Evolutionary conservation across 805 yeast species (phyloP).

Genomic region (Babjeviella inositovora): DNA sequence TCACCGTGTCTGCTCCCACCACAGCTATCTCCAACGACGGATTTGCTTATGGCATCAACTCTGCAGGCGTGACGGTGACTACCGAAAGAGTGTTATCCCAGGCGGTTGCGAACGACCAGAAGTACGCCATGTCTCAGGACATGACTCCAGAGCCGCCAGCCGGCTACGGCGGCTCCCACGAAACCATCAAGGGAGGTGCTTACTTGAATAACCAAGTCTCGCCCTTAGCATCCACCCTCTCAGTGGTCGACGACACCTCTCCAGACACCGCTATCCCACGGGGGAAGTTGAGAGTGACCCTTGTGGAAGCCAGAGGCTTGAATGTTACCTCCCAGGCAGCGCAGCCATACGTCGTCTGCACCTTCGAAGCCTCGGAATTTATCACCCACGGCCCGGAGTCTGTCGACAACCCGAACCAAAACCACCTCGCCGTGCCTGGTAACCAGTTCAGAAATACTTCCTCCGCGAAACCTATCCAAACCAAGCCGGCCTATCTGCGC

Average conservation of each 20-base stretch:
- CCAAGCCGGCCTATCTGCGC: too few relatives aligned
- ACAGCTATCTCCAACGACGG: too few relatives aligned
- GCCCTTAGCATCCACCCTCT: conserved; percentile 17
- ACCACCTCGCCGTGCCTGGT: too few relatives aligned
- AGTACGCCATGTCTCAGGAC: conserved; percentile 4
- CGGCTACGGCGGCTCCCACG: conserved; percentile 2
- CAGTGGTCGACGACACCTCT: conserved; percentile 6
- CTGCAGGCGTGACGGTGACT: too few relatives aligned
- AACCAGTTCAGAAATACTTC: too few relatives aligned
- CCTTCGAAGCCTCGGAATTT: conserved; percentile 83
- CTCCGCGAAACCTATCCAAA: too few relatives aligned
- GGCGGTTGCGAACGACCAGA: too few relatives aligned
- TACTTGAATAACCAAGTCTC: conserved; percentile 20
- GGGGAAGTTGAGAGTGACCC: conserved; percentile 72
- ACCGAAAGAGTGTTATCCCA: too few relatives aligned
- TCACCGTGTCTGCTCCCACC: background rate
- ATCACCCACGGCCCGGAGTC: conserved; percentile 70
- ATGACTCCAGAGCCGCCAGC: conserved; percentile 1
- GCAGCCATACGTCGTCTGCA: conserved; percentile 81
- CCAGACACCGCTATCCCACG: conserved; percentile 30
- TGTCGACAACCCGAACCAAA: too few relatives aligned
- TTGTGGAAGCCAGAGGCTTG: conserved; percentile 66
- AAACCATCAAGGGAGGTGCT: conserved; percentile 6
- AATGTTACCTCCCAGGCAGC: conserved; percentile 35
- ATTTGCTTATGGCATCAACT: too few relatives aligned